Evolutionary conservation across 176 grass and related monocot species (phyloP), one percentile per base, ranked within the genome.

Genomic region (Carex pumila): DNA sequence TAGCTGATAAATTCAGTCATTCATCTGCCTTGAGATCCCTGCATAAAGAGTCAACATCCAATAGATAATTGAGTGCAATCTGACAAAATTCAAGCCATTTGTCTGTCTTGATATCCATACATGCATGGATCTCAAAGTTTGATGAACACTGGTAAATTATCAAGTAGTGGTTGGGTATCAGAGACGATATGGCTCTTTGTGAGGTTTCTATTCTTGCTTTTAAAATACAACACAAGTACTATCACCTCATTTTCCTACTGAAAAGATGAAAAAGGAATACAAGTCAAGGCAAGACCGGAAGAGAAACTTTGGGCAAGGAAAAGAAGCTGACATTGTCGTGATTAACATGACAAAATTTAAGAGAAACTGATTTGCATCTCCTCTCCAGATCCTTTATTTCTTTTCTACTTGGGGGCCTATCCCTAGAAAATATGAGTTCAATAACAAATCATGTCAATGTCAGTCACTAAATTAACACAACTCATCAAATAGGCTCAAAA

Each of bases 251-350:
- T 57, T 78, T 5, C 52, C 18, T 77, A 57, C 71, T 71, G 11
- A 56, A 78, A 56, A 55, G 25, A 78, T 34, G 29, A 56, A 56
- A 71, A 53, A 30, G 6, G 31, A 78, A 31, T 56, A 77, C 12
- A 56, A 56, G 52, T 90, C 85, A 90, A 47, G 88, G 81, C 15
- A 90, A 79, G 36, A 79, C 66, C 30, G 81, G 81, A 45, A 90
- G 81, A 36, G 29, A n/a, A 47, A 57, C 64, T 81, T 90, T 49
- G 41, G 85, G 5, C 32, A 90, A 87, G 3, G 88, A 90, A 68
- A 90, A 90, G 85, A 90, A 90, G 63, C 85, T 90, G 8, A 87
- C 88, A 61, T 80, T 67, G 14, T 81, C 88, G 18, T 87, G 85
- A 72, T 71, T 74, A 3, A 90, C 85, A 61, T 85, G 55, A 73